Evolutionary conservation across 148 eudicot genomes (phyloP).

Genomic region (Polygonum maritimum): DNA sequence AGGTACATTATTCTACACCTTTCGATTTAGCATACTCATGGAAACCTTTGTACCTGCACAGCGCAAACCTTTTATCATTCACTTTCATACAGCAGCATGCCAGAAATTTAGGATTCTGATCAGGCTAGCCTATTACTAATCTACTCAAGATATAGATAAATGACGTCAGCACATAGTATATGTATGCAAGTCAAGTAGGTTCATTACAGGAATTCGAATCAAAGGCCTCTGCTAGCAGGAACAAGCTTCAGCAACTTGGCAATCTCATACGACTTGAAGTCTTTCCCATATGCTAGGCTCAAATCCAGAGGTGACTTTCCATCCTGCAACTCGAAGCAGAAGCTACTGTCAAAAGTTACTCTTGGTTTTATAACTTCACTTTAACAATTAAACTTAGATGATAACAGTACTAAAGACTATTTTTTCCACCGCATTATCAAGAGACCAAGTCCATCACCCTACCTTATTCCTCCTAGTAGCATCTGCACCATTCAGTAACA

Average conservation of each 20-base stretch:
- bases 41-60: too few species aligned
- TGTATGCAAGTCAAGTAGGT: neutral
- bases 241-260: conserved; percentile 76
- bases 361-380: neutral
- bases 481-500: conserved; percentile 83
- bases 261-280: conserved; percentile 84
- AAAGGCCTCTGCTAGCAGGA: conserved; percentile 42
- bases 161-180: too few species aligned
- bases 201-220: conserved; percentile 13
- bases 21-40: too few species aligned
- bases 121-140: too few species aligned
- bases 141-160: too few species aligned
- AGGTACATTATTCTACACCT: too few species aligned
- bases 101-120: too few species aligned
- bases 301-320: conserved; percentile 79
- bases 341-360: neutral
- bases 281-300: conserved; percentile 84
- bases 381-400: neutral
- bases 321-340: conserved; percentile 28
- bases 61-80: too few species aligned
- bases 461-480: conserved; percentile 69
- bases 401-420: neutral
- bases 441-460: conserved; percentile 8
- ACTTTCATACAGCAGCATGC: too few species aligned
- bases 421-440: neutral